These are phyloP conservation scores for Xylaria castorea DNA, from an alignment of 495 filamentous ascomycete genomes.

Conservation along the genomic window DNA sequence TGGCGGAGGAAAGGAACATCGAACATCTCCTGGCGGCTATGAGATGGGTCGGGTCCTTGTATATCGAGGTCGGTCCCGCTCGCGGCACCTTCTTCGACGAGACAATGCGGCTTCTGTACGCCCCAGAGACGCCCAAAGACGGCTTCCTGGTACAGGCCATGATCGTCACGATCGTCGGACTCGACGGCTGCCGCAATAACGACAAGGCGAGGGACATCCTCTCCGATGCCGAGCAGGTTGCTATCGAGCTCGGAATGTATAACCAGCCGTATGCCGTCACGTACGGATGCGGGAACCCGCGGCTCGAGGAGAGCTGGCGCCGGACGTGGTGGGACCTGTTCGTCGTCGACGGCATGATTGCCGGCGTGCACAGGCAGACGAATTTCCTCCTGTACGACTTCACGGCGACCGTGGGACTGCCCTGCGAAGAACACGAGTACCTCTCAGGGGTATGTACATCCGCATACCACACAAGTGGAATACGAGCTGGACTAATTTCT, in stretches of 20 bases:
- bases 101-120: slow-evolving; percentile 60
- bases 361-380: slow-evolving; percentile 62
- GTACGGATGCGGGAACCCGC: slow-evolving; percentile 54
- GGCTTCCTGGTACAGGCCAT: slow-evolving; percentile 79
- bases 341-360: slow-evolving; percentile 74
- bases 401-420: slow-evolving; percentile 66
- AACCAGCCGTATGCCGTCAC: slow-evolving; percentile 57
- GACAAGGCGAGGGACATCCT: slow-evolving; percentile 70
- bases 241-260: slow-evolving; percentile 79
- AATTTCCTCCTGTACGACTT: slow-evolving; percentile 65
- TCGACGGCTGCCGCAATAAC: slow-evolving; percentile 77
- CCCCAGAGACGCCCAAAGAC: slow-evolving; percentile 58
- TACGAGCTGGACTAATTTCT: background rate
- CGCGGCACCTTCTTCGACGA: slow-evolving; percentile 62
- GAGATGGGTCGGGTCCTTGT: slow-evolving; percentile 72
- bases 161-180: slow-evolving; percentile 75
- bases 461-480: background rate
- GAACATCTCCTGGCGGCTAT: slow-evolving; percentile 65
- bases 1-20: slow-evolving; percentile 53
- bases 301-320: slow-evolving; percentile 74
- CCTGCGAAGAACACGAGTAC: slow-evolving; percentile 80
- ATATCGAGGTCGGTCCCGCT: slow-evolving; percentile 57
- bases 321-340: slow-evolving; percentile 94
- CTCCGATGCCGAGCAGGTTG: slow-evolving; percentile 68
- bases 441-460: slow-evolving; percentile 65